Percentiles rank a stretch among this genome's conserved stretches.
These are phyloP conservation scores for Pseudogymnoascus sp. DNA, from an alignment of 2,329 filamentous ascomycete species.

Conservation along the genomic window DNA sequence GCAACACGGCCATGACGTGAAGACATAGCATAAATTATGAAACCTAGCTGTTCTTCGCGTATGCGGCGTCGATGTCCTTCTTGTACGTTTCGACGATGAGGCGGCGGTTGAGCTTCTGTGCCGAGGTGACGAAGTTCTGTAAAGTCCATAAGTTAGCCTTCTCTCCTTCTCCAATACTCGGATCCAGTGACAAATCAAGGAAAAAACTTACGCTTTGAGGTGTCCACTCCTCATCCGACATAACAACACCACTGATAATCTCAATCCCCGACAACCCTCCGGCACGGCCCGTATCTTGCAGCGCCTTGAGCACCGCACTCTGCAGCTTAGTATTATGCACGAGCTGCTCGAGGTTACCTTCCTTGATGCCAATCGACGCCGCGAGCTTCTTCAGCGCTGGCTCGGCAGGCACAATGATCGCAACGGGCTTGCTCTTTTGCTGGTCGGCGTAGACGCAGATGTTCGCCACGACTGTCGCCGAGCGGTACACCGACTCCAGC, in stretches of 20 bases:
- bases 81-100: conserved; percentile 54
- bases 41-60: conserved; percentile 24
- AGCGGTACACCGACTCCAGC: conserved; percentile 83
- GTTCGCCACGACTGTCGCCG: conserved; percentile 65
- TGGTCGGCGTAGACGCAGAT: conserved; percentile 77
- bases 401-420: conserved; percentile 64
- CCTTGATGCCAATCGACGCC: conserved; percentile 46
- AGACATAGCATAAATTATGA: neutral
- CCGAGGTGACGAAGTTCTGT: conserved; percentile 57
- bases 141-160: conserved; percentile 25
- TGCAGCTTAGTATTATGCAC: conserved; percentile 58
- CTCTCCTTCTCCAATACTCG: conserved; percentile 17
- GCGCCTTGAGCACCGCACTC: conserved; percentile 52
- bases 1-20: neutral
- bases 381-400: conserved; percentile 51
- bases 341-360: conserved; percentile 45
- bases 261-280: conserved; percentile 62
- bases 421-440: conserved; percentile 67
- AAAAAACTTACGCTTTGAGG: conserved; percentile 62
- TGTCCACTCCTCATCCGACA: conserved; percentile 83
- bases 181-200: conserved; percentile 27
- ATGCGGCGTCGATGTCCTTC: conserved; percentile 53
- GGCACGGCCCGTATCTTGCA: conserved; percentile 54
- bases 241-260: conserved; percentile 63
- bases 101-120: conserved; percentile 65